Base-by-base conservation (phyloP, 2,329 filamentous ascomycete species). In the Sordariomycetes sp. region DNA sequence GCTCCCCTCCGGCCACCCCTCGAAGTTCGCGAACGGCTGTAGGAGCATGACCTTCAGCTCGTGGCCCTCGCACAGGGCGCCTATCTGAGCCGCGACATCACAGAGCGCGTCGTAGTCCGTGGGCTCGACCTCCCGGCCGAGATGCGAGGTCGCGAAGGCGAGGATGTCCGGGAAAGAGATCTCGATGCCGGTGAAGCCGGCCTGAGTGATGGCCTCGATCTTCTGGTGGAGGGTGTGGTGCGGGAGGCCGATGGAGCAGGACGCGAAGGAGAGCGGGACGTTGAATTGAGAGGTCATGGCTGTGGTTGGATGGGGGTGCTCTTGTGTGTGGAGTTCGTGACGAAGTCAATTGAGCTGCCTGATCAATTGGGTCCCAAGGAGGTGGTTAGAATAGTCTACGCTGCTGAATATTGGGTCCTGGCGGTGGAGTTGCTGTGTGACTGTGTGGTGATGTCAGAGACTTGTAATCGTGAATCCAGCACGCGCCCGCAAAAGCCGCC, bases 21-120 rank as follows among this genome's bases (percentile, higher is more conserved):
- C 88, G 59, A 90, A 90, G 64, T 90, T 88, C 18, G 83, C 74
- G 64, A 92, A 91, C 0, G 88, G 87, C 65, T 92, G 88, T 6
- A 91, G 70, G 74, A 90, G 86, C 68, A 91, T 77, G 59, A 91
- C 79, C 40, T 77, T 73, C 1, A 91, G 70, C 0, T 72, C 70
- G 37, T 83, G 73, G 12, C 78, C 72, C 28, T 79, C 71, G 54
- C 80, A 83, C 53, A 87, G 68, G 0, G 71, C 70, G 56, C 75
- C 78, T 55, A 89, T 79, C 46, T 81, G 73, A 18, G 66, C 65
- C 0, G 79, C 84, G 0, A 85, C 78, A 1, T 72, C 70, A 58
- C 76, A 76, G 1, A 91, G 74, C 3, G 77, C 70, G 20, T 79
- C 71, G 63, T 84, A 90, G 66, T 89, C 80, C 51, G 83, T 74